These are phyloP conservation scores for Euphorbia corollata DNA, from an alignment of 441 rosid species.

Conservation along the genomic window DNA sequence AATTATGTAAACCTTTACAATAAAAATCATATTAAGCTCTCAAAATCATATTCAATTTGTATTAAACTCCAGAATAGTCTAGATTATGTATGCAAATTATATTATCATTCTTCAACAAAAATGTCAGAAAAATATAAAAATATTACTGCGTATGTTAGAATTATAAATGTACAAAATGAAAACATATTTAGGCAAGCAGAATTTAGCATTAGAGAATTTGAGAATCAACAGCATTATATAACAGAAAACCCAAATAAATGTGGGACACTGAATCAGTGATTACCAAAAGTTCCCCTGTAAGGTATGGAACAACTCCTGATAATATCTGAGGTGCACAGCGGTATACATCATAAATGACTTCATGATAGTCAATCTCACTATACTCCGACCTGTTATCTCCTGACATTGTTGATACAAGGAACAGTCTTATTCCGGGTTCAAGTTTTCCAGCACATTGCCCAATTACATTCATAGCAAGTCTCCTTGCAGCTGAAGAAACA, in stretches of 20 bases:
- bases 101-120: not conserved
- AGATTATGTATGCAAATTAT: not conserved
- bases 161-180: no score
- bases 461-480: slow-evolving; percentile 89
- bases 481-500: slow-evolving; percentile 61
- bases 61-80: not conserved
- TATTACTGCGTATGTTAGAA: not conserved
- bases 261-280: slow-evolving; percentile 19
- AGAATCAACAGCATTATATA: slow-evolving; percentile 2
- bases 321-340: slow-evolving; percentile 84
- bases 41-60: no score
- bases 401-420: slow-evolving; percentile 83
- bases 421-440: slow-evolving; percentile 84
- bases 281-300: slow-evolving; percentile 98
- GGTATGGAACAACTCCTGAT: slow-evolving; percentile 81
- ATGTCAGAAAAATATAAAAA: not conserved
- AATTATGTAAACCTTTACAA: slow-evolving; percentile 7
- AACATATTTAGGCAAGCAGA: no score
- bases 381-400: slow-evolving; percentile 58
- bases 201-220: not conserved
- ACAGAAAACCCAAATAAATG: not conserved
- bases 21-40: slow-evolving; percentile 2
- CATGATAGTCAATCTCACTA: slow-evolving; percentile 75
- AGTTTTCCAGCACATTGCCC: slow-evolving; percentile 81
- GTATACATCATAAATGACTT: slow-evolving; percentile 81